Evolutionary conservation across 2,329 filamentous ascomycete species (phyloP), one percentile per base, ranked within the genome.

Genomic region (Aspergillus fructus): DNA sequence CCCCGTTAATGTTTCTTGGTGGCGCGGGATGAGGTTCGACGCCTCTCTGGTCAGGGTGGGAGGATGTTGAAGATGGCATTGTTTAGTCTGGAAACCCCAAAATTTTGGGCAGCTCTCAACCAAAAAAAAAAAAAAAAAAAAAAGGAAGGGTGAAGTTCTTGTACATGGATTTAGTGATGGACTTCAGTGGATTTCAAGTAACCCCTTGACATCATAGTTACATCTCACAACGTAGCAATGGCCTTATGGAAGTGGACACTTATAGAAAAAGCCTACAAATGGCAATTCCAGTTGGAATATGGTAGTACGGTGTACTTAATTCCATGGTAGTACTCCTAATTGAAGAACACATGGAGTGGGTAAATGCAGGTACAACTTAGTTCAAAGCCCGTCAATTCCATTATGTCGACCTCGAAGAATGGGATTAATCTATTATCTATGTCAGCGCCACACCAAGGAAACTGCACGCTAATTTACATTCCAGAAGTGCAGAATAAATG

Each of bases 41-140:
- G 39, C n/a, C 39, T 4, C 48, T 45, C 27, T 52, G 55, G 13
- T 41, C 30, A 2, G 55, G 58, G 48, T 58, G 47, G 11, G 47
- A 51, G 30, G 33, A n/a, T 12, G 58, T 60, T 34, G 52, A 34
- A 15, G 55, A 53, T 9, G 51, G 58, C 58, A 60, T 60, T 21
- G 8, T 19, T 41, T 42, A 17, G 11, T 48, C 7, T 34, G 7
- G 11, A 30, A 46, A 21, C 21, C 21, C 6, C 9, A 12, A 15
- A 3, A 5, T 45, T 11, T 21, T 27, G 42, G 42, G 42, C 21
- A 21, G 3, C 11, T 27, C 5, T 27, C 24, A 21, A 24, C 23
- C 1, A 24, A 24, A 24, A 24, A 24, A 24, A 24, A 24, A 24
- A 24, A 24, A 24, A 5, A 24, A 24, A 45, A 23, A 27, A 8